Conservation (phyloP, 2,329 filamentous ascomycete genomes). For the Ilyonectria sp. region DNA sequence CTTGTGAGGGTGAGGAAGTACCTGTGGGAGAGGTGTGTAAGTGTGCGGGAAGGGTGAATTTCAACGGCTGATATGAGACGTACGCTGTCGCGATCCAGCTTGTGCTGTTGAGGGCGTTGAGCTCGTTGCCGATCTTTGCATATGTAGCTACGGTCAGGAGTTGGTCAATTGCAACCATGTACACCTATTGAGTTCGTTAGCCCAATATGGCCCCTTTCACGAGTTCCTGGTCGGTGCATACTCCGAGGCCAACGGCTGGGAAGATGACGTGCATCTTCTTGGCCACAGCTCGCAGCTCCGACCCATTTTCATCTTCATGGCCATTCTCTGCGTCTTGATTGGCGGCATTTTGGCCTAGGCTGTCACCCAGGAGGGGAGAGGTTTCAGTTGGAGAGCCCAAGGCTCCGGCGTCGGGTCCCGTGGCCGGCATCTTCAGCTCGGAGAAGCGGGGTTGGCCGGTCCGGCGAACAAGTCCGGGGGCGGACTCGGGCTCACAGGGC, state of each 20-base stretch:
- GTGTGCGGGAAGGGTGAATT: background rate
- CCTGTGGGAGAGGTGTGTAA: constrained; percentile 49
- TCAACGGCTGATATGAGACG: background rate
- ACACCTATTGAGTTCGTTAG: constrained; percentile 65
- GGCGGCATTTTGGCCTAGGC: background rate
- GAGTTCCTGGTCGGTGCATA: constrained; percentile 30
- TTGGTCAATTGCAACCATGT: constrained; percentile 81
- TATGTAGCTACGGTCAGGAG: constrained; percentile 86
- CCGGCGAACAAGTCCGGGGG: background rate
- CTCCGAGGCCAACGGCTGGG: constrained; percentile 57
- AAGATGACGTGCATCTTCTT: constrained; percentile 57
- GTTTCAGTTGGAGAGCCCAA: constrained; percentile 39
- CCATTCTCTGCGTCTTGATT: constrained; percentile 35
- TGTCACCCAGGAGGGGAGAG: constrained; percentile 48
- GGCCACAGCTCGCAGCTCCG: constrained; percentile 41
- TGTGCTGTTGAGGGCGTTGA: constrained; percentile 81
- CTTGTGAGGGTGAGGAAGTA: constrained; percentile 83
- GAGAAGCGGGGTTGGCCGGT: constrained; percentile 13
- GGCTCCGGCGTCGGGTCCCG: constrained; percentile 3
- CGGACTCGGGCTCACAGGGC: background rate
- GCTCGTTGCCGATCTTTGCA: constrained; percentile 81
- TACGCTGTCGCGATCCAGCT: constrained; percentile 78
- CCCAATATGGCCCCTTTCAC: constrained; percentile 6
- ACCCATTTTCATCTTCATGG: constrained; percentile 6
- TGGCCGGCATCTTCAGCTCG: constrained; percentile 32